Base-by-base conservation (phyloP, 768 basidiomycete species). In the Lactarius vividus region DNA sequence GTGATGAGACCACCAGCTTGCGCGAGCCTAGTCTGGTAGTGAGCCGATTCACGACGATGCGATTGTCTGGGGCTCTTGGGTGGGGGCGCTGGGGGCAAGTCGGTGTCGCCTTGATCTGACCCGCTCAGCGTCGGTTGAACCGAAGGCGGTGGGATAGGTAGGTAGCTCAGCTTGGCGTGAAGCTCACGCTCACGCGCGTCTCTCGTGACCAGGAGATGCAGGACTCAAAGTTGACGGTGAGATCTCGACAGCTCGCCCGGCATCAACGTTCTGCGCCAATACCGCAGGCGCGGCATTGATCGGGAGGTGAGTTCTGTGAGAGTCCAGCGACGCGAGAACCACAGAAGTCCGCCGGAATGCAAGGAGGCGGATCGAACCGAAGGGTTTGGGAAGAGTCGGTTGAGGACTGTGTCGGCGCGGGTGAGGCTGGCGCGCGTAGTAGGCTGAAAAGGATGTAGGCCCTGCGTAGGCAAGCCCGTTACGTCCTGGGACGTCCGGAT, bases 281-380 rank as follows among this genome's bases (percentile, higher is more conserved):
- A 58, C 52, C n/a, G 11, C 49, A 37, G 64, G 64, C 33, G 65
- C 33, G 26, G 61, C 39, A 31, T 57, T 44, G 15, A 69, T n/a
- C 40, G 40, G 65, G 52, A 62, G 39, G 39, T 69, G 67, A 5
- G 67, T 56, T 28, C 61, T 39, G 42, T 69, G 65, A 20, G 67
- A 62, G 16, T 42, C 65, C 26, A 61, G 62, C 28, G 64, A 59
- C 15, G 60, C 20, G 46, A 35, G 20, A 20, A 53, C 40, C 18
- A 54, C n/a, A 29, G 67, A 61, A 15, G 44, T 44, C 28, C 35
- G 16, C 64, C 64, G 11, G 67, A 69, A 13, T 33, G n/a, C 1
- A 52, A 53, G 4, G 65, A 57, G 23, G 23, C 28, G 20, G 57
- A 68, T 42, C 29, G 57, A 35, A 56, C 49, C 1, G 59, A 56